A percentile compares a stretch with the other conserved stretches of the same genome.
These are phyloP conservation scores for Neurospora sp. DNA, from an alignment of 495 filamentous ascomycete genomes.

Conservation along the genomic window DNA sequence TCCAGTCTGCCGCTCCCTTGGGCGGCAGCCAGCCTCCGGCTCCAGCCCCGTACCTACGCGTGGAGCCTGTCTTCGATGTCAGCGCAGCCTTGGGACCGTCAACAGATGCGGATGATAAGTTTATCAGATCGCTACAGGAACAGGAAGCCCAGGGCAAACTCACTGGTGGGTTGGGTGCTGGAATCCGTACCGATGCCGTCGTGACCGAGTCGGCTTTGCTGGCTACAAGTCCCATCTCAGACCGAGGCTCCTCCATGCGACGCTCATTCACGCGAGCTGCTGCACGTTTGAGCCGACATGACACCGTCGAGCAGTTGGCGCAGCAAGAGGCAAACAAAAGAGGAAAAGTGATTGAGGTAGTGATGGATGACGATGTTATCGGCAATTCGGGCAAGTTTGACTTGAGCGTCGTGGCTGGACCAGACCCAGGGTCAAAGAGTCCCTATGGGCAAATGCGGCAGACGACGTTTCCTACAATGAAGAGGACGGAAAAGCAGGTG, in stretches of 20 bases:
- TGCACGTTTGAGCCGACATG: slow-evolving; percentile 14
- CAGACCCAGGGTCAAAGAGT: slow-evolving; percentile 4
- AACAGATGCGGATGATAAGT: slow-evolving; percentile 26
- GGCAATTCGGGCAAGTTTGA: slow-evolving; percentile 22
- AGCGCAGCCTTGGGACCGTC: slow-evolving; percentile 28
- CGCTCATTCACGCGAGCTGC: slow-evolving; percentile 25
- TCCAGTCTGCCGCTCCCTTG: slow-evolving; percentile 25
- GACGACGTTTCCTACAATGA: slow-evolving; percentile 18
- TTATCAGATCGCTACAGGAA: slow-evolving; percentile 27
- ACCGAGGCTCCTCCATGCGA: slow-evolving; percentile 20
- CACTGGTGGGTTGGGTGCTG: slow-evolving; percentile 38
- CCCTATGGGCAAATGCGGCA: slow-evolving; percentile 10
- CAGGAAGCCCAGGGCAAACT: slow-evolving; percentile 37
- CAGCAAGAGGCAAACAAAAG: slow-evolving; percentile 42
- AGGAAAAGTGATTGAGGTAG: slow-evolving; percentile 40
- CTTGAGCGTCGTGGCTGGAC: slow-evolving; percentile 33
- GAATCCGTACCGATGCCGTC: slow-evolving; percentile 28
- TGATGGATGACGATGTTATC: slow-evolving; percentile 31
- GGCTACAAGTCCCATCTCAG: slow-evolving; percentile 22
- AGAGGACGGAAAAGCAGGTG: slow-evolving; percentile 24
- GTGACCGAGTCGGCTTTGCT: slow-evolving; percentile 32
- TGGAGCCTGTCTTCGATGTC: slow-evolving; percentile 25
- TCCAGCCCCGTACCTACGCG: slow-evolving; percentile 5
- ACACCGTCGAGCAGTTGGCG: slow-evolving; percentile 31
- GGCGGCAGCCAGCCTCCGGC: slow-evolving; percentile 7